phyloP scores from a whole-genome alignment of 1,284 basidiomycete genomes.

The Microstroma glucosiphilum region DNA sequence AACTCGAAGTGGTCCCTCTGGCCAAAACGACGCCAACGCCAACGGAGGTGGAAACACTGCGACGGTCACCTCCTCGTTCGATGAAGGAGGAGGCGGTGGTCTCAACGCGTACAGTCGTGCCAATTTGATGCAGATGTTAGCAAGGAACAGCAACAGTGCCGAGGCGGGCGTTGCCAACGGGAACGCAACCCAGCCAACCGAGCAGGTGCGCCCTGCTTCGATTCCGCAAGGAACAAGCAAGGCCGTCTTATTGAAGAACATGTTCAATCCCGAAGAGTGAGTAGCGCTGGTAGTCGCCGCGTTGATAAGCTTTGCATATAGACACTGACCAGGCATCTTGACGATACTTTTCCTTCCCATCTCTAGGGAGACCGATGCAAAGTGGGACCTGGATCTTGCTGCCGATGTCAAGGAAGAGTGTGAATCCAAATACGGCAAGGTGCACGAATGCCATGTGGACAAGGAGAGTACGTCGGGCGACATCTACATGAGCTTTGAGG shows the following conservation, averaged over 20 bases:
- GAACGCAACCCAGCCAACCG: background rate
- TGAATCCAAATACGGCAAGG: slow-evolving; percentile 79
- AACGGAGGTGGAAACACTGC: slow-evolving; percentile 1
- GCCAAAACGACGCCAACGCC: background rate
- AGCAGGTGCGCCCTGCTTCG: slow-evolving; percentile 53
- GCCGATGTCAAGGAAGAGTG: slow-evolving; percentile 94
- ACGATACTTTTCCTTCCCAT: slow-evolving; percentile 10
- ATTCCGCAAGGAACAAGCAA: slow-evolving; percentile 68
- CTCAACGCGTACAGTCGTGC: slow-evolving; percentile 39
- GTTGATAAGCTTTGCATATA: background rate
- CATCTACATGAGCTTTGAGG: slow-evolving; percentile 87
- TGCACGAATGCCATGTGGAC: slow-evolving; percentile 83
- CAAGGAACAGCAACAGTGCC: slow-evolving; percentile 19
- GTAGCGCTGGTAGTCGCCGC: too few relatives aligned
- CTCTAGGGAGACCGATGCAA: slow-evolving; percentile 86
- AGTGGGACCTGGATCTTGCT: slow-evolving; percentile 92
- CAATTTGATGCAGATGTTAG: slow-evolving; percentile 48
- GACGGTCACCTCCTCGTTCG: slow-evolving; percentile 33
- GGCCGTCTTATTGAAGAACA: slow-evolving; percentile 81
- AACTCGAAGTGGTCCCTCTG: too few relatives aligned
- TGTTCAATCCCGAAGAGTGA: slow-evolving; percentile 97
- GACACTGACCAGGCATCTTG: background rate
- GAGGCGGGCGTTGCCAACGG: background rate
- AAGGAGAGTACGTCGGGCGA: slow-evolving; percentile 77
- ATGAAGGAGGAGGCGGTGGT: slow-evolving; percentile 45